Base-by-base conservation (phyloP, 192 early-diverging fungal genomes). In the Coemansia sp. region DNA sequence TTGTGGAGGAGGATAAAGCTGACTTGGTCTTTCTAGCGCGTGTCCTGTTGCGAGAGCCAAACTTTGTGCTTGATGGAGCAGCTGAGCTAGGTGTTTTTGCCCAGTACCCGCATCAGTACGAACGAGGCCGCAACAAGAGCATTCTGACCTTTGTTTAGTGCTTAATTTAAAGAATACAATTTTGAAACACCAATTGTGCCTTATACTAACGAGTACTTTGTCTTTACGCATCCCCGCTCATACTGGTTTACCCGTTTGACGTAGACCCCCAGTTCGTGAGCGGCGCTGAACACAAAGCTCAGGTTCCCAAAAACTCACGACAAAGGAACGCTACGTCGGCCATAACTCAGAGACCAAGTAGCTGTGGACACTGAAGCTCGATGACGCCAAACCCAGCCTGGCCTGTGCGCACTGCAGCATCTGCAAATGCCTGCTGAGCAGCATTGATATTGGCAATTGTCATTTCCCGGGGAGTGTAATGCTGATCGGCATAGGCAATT, bases 351-450 rank as follows among this genome's bases (percentile, higher is more conserved):
- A 81, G 56, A 93, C 69, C 43, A 97, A 76, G 73, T 95, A 97
- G 6, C 96, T 94, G 75, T 98, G 93, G 5, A 94, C 94, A 55
- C 78, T 96, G 95, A 18, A 98, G 77, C 79, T 98, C 96, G 31
- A 98, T 74, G 21, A 88, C 88, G 50, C 95, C 92, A 69, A 94
- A 91, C 9, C 92, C 92, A 3, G 94, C 94, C 59, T 86, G 76
- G 39, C 84, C 70, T 0, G 95, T 90, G 31, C 91, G 87, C 33
- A 63, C 67, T 0, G 94, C 88, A 26, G 90, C 87, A 34, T 83
- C 65, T 3, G 62, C 87, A 75, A 89, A 98, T 20, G 83, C 77
- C 9, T 84, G 56, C 7, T 87, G 75, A 57, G 91, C 78, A 1
- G 72, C 55, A 10, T 86, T 73, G 62, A 98, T 94, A 53, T 91